These are phyloP conservation scores for Dactylellina parvicollis DNA, from an alignment of 2,329 filamentous ascomycete genomes.

Conservation along the genomic window DNA sequence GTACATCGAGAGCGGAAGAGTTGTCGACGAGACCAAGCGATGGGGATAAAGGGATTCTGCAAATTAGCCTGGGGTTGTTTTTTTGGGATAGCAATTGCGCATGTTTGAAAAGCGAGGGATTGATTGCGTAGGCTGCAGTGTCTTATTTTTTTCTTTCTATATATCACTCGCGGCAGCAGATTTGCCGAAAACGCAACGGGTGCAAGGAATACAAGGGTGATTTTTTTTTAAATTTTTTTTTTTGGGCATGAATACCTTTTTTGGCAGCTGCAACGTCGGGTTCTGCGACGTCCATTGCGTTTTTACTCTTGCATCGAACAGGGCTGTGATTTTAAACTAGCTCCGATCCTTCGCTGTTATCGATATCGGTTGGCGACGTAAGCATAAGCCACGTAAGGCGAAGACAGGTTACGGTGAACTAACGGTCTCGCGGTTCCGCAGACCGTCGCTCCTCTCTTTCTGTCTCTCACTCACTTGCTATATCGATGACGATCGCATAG, in stretches of 20 bases:
- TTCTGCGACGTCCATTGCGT: neutral
- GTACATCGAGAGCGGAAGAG: slow-evolving; percentile 55
- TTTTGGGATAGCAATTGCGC: neutral
- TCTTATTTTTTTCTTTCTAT: neutral
- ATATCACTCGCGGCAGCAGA: neutral
- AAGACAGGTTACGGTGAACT: neutral
- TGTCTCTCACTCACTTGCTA: neutral
- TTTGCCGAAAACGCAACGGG: neutral
- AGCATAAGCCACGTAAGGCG: neutral
- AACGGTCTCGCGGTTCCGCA: neutral
- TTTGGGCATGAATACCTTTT: too few relatives aligned
- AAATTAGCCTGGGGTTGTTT: neutral
- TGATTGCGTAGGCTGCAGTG: neutral
- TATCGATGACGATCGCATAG: neutral
- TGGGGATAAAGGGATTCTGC: slow-evolving; percentile 20
- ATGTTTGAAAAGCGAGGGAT: neutral
- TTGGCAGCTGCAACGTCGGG: too few relatives aligned
- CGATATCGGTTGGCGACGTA: neutral
- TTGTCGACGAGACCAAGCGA: slow-evolving; percentile 43
- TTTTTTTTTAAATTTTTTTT: too few relatives aligned
- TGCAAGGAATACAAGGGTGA: neutral
- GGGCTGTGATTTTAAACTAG: neutral
- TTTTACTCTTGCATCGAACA: too few relatives aligned
- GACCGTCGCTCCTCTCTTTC: neutral
- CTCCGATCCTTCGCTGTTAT: neutral